Base-by-base conservation (phyloP, 768 basidiomycete genomes). In the Hericium erinaceus region DNA sequence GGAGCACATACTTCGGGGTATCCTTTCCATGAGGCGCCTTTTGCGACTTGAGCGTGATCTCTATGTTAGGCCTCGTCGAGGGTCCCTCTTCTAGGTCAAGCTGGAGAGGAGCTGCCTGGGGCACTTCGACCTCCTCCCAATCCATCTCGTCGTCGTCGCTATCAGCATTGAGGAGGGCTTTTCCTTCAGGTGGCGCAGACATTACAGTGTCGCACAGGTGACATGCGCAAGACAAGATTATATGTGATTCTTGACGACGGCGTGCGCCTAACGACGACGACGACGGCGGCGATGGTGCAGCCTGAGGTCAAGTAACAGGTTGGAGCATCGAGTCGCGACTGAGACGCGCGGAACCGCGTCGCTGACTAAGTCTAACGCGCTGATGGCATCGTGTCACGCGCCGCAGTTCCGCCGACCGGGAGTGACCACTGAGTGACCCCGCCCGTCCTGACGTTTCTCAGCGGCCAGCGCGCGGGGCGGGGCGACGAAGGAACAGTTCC, bases 11-110 rank as follows among this genome's bases (percentile, higher is more conserved):
- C 84, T 80, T 83, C 58, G 71, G 37, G 13, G 66, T 65, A 37
- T 71, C 71, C 57, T 75, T 72, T 57, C 65, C 69, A 40, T 66
- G 65, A 64, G 73, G 75, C 49, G 71, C 69, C 60, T 72, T 73
- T 10, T 6, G 33, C 39, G 74, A 64, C 64, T 81, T 73, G n/a
- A 91, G 75, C 0, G 84, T 87, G 57, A 92, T 86, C 76, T 92
- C 87, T 38, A 92, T 76, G 64, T 76, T 73, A 49, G 74, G 74
- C 65, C 73, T 75, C 24, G 58, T 55, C 8, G 65, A 66, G 2
- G 68, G 64, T 1, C 65, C 68, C 26, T 60, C 63, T 38, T 66
- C 58, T 12, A 59, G 48, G 28, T 60, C 62, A 18, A 24, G 39
- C 20, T 52, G 48, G 22, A 50, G 3, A 22, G 26, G 16, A 39